Evolutionary conservation across 164 flowering plant genomes (phyloP).

Genomic region (Taxillus chinensis): DNA sequence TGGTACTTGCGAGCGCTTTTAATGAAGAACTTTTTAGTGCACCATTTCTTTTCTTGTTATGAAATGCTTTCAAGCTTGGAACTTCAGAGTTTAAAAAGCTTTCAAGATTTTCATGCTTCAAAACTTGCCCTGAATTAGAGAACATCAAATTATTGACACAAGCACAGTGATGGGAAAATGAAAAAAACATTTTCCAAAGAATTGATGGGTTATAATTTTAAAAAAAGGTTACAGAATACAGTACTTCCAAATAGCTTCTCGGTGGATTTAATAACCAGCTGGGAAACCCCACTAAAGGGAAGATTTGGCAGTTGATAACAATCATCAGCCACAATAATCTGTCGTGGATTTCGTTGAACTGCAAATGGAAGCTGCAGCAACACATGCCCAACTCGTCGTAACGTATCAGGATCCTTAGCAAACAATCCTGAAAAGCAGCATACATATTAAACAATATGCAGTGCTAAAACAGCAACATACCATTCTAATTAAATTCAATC

Average conservation of each 20-base stretch:
- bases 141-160: not conserved
- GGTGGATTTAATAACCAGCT: slow-evolving; percentile 57
- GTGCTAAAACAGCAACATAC: not conserved
- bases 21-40: slow-evolving; percentile 36
- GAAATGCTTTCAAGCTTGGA: slow-evolving; percentile 63
- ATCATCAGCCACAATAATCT: slow-evolving; percentile 75
- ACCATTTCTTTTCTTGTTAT: slow-evolving; percentile 39
- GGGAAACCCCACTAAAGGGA: slow-evolving; percentile 39
- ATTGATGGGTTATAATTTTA: not conserved
- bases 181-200: not conserved
- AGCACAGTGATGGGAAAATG: not conserved
- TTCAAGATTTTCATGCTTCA: slow-evolving; percentile 62
- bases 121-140: slow-evolving; percentile 48
- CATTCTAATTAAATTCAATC: too few relatives aligned
- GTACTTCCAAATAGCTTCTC: slow-evolving; percentile 93
- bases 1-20: slow-evolving; percentile 39
- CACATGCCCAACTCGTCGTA: slow-evolving; percentile 79
- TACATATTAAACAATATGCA: slow-evolving; percentile 2
- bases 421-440: slow-evolving; percentile 59
- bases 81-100: slow-evolving; percentile 51
- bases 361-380: slow-evolving; percentile 69
- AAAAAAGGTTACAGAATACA: slow-evolving; percentile 2
- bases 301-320: slow-evolving; percentile 48
- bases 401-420: slow-evolving; percentile 70
- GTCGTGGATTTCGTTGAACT: slow-evolving; percentile 59